Conservation (phyloP, 1,284 basidiomycete genomes). For the Sporisorium reilianum region DNA sequence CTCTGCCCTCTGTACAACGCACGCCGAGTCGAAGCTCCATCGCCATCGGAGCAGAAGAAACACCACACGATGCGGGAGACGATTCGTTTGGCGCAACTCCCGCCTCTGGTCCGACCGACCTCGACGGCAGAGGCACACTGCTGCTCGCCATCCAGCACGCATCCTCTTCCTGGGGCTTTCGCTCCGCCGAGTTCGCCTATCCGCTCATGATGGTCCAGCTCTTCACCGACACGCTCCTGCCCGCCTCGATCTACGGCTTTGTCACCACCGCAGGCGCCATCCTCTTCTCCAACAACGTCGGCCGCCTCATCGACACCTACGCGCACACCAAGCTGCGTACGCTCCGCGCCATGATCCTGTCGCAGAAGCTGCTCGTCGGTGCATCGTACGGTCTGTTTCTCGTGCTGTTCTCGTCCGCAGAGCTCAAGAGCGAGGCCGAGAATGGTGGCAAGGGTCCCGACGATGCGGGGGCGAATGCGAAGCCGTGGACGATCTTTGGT, state of each 20-base stretch:
- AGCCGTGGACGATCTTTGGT: slow-evolving; percentile 69
- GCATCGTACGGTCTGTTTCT: slow-evolving; percentile 71
- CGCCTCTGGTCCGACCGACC: slow-evolving; percentile 26
- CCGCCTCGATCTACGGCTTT: slow-evolving; percentile 73
- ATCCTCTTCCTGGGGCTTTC: slow-evolving; percentile 71
- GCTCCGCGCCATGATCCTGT: slow-evolving; percentile 71
- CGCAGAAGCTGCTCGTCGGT: slow-evolving; percentile 72
- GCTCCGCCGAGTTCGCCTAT: slow-evolving; percentile 72
- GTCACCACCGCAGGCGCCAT: slow-evolving; percentile 71
- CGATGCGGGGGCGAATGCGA: slow-evolving; percentile 16
- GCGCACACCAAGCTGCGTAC: slow-evolving; percentile 69
- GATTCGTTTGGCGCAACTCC: slow-evolving; percentile 24
- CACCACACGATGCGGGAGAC: slow-evolving; percentile 3
- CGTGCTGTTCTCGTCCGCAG: slow-evolving; percentile 58
- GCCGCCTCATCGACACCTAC: slow-evolving; percentile 72
- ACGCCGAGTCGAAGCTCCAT: slow-evolving; percentile 15
- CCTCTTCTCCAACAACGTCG: slow-evolving; percentile 71
- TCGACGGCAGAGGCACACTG: slow-evolving; percentile 38
- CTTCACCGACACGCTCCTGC: slow-evolving; percentile 73
- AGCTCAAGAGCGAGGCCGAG: slow-evolving; percentile 41
- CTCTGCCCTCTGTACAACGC: slow-evolving; percentile 7
- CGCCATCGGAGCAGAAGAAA: too few relatives aligned
- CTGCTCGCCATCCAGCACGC: slow-evolving; percentile 57
- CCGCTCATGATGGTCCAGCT: slow-evolving; percentile 73
- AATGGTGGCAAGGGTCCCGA: slow-evolving; percentile 47